phyloP scores from a whole-genome alignment of 768 basidiomycete genomes.

The Lactarius quietus region DNA sequence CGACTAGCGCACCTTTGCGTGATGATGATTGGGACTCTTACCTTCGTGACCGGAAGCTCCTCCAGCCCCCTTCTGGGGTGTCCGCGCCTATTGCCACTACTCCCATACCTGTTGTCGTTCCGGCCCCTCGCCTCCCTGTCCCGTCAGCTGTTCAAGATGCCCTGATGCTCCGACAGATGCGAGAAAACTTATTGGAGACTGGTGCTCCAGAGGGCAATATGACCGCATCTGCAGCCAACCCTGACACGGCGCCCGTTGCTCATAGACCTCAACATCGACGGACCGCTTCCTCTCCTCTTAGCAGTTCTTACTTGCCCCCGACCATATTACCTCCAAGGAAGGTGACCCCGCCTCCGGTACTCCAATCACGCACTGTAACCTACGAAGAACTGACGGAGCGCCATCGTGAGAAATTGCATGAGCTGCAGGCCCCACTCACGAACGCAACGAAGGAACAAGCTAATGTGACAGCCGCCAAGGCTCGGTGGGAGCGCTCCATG shows the following conservation, averaged over 20 bases:
- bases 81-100: slow-evolving; percentile 75
- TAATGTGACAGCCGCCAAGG: slow-evolving; percentile 67
- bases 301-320: slow-evolving; percentile 37
- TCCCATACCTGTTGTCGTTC: slow-evolving; percentile 35
- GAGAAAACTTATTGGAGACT: slow-evolving; percentile 62
- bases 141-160: slow-evolving; percentile 75
- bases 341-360: slow-evolving; percentile 44
- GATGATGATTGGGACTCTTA: slow-evolving; percentile 87
- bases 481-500: slow-evolving; percentile 80
- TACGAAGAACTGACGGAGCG: slow-evolving; percentile 86
- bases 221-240: slow-evolving; percentile 2
- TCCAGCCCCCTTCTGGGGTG: slow-evolving; percentile 79
- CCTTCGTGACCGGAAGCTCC: slow-evolving; percentile 75
- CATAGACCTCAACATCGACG: slow-evolving; percentile 17
- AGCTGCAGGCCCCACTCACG: slow-evolving; percentile 82
- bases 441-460: slow-evolving; percentile 74
- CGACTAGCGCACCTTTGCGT: slow-evolving; percentile 68
- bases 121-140: slow-evolving; percentile 48
- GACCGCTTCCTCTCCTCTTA: slow-evolving; percentile 13
- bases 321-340: slow-evolving; percentile 47
- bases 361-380: slow-evolving; percentile 60
- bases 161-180: slow-evolving; percentile 61
- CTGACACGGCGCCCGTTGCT: background rate
- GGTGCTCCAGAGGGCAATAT: slow-evolving; percentile 3
- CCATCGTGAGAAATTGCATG: slow-evolving; percentile 79